Conservation (phyloP, 2,329 filamentous ascomycete species). For the Fusarium sp. region DNA sequence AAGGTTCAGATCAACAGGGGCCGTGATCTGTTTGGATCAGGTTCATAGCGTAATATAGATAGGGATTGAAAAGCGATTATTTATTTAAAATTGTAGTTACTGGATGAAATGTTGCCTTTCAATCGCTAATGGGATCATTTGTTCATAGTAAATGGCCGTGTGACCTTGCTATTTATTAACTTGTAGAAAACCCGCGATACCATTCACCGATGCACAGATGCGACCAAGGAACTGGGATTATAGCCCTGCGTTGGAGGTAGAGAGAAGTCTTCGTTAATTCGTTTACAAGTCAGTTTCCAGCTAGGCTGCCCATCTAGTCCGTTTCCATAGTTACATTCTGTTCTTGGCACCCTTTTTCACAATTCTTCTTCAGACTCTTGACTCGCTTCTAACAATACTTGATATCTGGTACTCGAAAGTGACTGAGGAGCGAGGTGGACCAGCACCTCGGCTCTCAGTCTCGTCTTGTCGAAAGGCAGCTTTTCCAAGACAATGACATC, state of each 20-base stretch:
- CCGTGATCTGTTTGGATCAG: constrained; percentile 62
- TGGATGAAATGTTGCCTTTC: neutral
- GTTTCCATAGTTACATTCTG: neutral
- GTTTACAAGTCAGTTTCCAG: constrained; percentile 1
- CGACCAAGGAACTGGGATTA: too few relatives aligned
- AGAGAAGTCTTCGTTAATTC: constrained; percentile 10
- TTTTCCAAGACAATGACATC: constrained; percentile 65
- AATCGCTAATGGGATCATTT: neutral
- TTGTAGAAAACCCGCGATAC: too few relatives aligned
- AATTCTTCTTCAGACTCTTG: constrained; percentile 11
- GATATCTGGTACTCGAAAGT: constrained; percentile 44
- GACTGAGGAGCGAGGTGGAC: constrained; percentile 48
- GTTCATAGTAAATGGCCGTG: neutral
- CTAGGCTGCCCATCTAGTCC: neutral
- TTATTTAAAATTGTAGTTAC: constrained; percentile 25
- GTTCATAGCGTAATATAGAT: constrained; percentile 49
- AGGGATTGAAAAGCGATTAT: constrained; percentile 32
- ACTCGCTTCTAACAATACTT: constrained; percentile 43
- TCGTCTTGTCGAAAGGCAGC: constrained; percentile 62
- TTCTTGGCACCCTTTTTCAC: neutral
- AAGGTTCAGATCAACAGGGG: constrained; percentile 90
- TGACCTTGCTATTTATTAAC: neutral
- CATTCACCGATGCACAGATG: too few relatives aligned
- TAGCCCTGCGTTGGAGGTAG: neutral
- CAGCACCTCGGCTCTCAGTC: constrained; percentile 62